Evolutionary conservation across 495 filamentous ascomycete genomes (phyloP).

Genomic region (Xylaria castorea): DNA sequence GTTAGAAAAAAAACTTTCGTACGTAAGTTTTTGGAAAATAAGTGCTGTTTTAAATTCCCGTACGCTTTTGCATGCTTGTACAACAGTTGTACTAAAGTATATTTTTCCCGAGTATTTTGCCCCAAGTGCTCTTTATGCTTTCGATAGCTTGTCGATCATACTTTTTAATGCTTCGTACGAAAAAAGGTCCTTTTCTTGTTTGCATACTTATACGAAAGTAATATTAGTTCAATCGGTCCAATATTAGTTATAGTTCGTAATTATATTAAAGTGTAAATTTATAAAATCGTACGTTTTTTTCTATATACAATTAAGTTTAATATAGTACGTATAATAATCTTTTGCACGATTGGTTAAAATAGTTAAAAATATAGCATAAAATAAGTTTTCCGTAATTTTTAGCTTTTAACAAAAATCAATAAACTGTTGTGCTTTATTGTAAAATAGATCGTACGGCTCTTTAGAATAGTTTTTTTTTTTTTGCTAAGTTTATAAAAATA

Average conservation of each 20-base stretch:
- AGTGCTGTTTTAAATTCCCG: not conserved
- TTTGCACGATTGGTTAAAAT: not conserved
- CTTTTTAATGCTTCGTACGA: not conserved
- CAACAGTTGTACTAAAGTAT: not conserved
- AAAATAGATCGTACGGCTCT: not conserved
- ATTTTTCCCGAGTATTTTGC: not conserved
- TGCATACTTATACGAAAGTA: not conserved
- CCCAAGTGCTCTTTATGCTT: not conserved
- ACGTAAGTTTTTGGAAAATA: not conserved
- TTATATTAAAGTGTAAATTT: not conserved
- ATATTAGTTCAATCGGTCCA: not conserved
- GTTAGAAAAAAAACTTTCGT: not conserved
- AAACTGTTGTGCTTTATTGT: not conserved
- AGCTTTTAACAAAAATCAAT: not conserved
- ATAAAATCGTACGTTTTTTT: not conserved
- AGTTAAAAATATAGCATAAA: not conserved
- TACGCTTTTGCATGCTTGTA: not conserved
- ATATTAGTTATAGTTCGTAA: not conserved
- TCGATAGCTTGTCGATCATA: not conserved
- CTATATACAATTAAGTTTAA: not conserved
- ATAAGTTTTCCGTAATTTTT: not conserved
- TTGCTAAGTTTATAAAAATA: not conserved
- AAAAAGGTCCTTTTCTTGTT: not conserved
- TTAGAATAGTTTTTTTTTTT: no score
- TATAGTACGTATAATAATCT: not conserved